Base-by-base conservation (phyloP, 2,329 filamentous ascomycete genomes). In the Colletotrichum spaethianum region DNA sequence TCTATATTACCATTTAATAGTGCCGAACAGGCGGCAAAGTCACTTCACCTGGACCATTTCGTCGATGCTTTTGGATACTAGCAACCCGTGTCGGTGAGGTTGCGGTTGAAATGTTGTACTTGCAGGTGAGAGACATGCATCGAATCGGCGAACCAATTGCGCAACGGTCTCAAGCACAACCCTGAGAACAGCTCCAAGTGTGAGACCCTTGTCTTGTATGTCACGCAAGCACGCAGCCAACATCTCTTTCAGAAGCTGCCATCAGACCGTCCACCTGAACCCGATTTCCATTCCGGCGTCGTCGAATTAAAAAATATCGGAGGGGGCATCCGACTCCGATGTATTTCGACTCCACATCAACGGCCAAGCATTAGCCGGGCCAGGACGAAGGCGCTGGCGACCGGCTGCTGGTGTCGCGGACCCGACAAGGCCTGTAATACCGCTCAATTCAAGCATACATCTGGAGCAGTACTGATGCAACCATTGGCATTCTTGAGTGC, bases 101-200 rank as follows among this genome's bases (percentile, higher is more conserved):
- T 36, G 26, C n/a, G 18, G 40, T 9, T 26, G 33, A 38, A 48
- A 44, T 38, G 7, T 16, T 33, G 33, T 40, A 38, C 28, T 64
- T 72, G 69, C 59, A 48, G 46, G 52, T 72, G 59, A 69, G 69
- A 72, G 52, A 72, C 57, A 63, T 55, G 44, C 36, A 52, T 38
- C 56, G 16, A 62, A 52, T 46, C 20, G 36, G 53, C 52, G 48
- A 44, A 44, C 65, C 65, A 69, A 68, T 69, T 20, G 67, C 23
- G 50, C 57, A 46, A 16, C 48, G n/a, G 23, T 26, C 67, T 40
- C 14, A 18, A 26, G 36, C 46, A 52, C 55, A 36, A 23, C 52
- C 16, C 40, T 48, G 44, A 50, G n/a, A 36, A 40, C 18, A 46
- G 46, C 26, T 36, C 42, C 14, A 52, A 26, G 50, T 14, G 20